phyloP scores from a whole-genome alignment of 352 stramenopile genomes.

The Globisporangium irregulare region DNA sequence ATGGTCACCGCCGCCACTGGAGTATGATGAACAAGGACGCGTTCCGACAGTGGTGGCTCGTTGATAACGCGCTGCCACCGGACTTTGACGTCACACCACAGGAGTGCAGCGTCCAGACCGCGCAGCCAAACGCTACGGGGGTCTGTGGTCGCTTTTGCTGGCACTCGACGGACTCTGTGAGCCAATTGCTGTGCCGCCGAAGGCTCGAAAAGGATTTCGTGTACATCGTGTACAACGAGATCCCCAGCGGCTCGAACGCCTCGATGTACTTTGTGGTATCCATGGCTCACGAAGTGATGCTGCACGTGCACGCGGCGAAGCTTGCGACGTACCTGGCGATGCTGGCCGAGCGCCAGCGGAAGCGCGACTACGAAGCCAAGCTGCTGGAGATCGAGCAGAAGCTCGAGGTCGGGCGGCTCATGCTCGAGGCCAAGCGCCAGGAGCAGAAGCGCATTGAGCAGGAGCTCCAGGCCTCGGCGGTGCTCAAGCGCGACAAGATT shows the following conservation, averaged over 20 bases:
- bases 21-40: slow-evolving; percentile 33
- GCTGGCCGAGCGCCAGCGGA: slow-evolving; percentile 35
- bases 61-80: slow-evolving; percentile 24
- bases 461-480: slow-evolving; percentile 39
- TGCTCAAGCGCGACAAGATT: slow-evolving; percentile 13
- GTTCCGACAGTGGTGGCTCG: slow-evolving; percentile 52
- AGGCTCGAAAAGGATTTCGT: slow-evolving; percentile 54
- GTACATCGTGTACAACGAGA: slow-evolving; percentile 48
- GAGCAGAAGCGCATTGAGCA: slow-evolving; percentile 64
- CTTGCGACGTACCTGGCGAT: slow-evolving; percentile 43
- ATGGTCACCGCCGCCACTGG: slow-evolving; percentile 51
- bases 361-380: slow-evolving; percentile 53
- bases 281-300: slow-evolving; percentile 58
- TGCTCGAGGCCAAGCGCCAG: slow-evolving; percentile 55
- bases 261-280: slow-evolving; percentile 44
- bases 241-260: slow-evolving; percentile 35
- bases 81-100: slow-evolving; percentile 47
- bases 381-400: slow-evolving; percentile 65
- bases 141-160: slow-evolving; percentile 66
- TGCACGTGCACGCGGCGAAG: slow-evolving; percentile 38
- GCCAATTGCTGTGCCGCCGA: slow-evolving; percentile 32
- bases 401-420: slow-evolving; percentile 48
- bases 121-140: slow-evolving; percentile 50
- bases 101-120: slow-evolving; percentile 45
- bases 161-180: slow-evolving; percentile 42